phyloP scores from a whole-genome alignment of 129 eudicot species.

The Pseudognaphalium luteoalbum region DNA sequence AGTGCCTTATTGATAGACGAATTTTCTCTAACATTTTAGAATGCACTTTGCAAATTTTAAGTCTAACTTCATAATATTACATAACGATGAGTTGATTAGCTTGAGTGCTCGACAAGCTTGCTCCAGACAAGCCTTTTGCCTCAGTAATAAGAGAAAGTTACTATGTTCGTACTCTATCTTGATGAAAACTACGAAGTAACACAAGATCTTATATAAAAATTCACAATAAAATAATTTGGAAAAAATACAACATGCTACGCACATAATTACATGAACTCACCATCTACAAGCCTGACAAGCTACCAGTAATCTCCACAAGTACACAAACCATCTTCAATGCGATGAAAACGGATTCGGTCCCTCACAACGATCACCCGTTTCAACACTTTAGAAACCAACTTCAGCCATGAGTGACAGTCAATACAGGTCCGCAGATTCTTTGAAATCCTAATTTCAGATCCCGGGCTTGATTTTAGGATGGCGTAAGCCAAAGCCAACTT shows the following conservation, averaged over 20 bases:
- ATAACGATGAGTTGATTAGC: not conserved
- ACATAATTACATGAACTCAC: slow-evolving; percentile 5
- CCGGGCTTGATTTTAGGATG: slow-evolving; percentile 65
- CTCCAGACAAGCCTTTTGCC: not conserved
- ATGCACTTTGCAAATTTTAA: not conserved
- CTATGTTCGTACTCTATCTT: not conserved
- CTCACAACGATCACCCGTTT: slow-evolving; percentile 73
- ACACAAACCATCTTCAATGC: slow-evolving; percentile 30
- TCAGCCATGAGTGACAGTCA: slow-evolving; percentile 84
- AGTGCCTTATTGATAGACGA: not conserved
- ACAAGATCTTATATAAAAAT: not conserved
- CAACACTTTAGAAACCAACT: slow-evolving; percentile 63
- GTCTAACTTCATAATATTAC: not conserved
- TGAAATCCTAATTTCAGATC: slow-evolving; percentile 60
- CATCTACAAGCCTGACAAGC: slow-evolving; percentile 16
- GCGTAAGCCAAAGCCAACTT: slow-evolving; percentile 73
- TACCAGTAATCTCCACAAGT: slow-evolving; percentile 79
- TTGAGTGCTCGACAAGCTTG: not conserved
- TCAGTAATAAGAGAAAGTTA: not conserved
- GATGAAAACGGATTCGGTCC: slow-evolving; percentile 83
- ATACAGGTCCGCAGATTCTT: slow-evolving; percentile 80
- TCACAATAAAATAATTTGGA: not conserved
- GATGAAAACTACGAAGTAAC: not conserved
- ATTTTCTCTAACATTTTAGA: not conserved
- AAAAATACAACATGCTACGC: not conserved